Percentiles rank a stretch among this genome's conserved stretches.
Conservation (phyloP, 805 yeast genomes). For the Cyberlindnera sargentensis region DNA sequence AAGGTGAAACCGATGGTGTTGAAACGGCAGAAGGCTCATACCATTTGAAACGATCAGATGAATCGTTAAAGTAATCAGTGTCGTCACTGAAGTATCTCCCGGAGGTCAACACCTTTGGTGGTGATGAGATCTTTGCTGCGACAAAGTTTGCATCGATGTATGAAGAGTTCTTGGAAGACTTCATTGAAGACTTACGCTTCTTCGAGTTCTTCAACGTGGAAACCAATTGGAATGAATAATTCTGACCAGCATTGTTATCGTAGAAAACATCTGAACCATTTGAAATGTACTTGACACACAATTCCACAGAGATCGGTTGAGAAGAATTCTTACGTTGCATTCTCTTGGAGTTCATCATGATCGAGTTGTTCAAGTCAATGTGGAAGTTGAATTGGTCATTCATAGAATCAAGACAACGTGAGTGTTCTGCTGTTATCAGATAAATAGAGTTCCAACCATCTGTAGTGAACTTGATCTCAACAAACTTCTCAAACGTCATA, state of each 20-base stretch:
- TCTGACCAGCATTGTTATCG: constrained; percentile 34
- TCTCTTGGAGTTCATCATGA: constrained; percentile 13
- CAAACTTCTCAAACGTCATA: constrained; percentile 31
- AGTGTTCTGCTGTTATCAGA: constrained; percentile 27
- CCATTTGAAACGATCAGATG: constrained; percentile 10
- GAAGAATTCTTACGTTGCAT: constrained; percentile 7
- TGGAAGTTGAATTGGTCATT: constrained; percentile 43
- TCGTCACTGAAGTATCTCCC: constrained; percentile 24
- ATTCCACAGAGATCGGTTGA: constrained; percentile 22
- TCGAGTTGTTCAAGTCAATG: constrained; percentile 32
- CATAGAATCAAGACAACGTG: constrained; percentile 15
- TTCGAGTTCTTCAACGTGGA: constrained; percentile 7
- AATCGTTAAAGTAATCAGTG: constrained; percentile 21
- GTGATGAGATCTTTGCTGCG: constrained; percentile 4
- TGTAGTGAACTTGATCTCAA: constrained; percentile 40
- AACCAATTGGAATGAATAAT: constrained; percentile 30
- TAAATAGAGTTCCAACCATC: constrained; percentile 45
- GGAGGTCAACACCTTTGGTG: constrained; percentile 15
- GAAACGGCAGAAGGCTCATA: constrained; percentile 4
- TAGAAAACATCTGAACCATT: constrained; percentile 25
- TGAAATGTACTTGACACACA: constrained; percentile 34
- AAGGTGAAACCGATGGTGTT: constrained; percentile 6
- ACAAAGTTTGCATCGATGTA: constrained; percentile 12
- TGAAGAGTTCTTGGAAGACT: constrained; percentile 4
- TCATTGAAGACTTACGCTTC: not conserved